Evolutionary conservation across 2,329 filamentous ascomycete genomes (phyloP), one percentile per base, ranked within the genome.

Genomic region (Fusarium solani-melongenae): DNA sequence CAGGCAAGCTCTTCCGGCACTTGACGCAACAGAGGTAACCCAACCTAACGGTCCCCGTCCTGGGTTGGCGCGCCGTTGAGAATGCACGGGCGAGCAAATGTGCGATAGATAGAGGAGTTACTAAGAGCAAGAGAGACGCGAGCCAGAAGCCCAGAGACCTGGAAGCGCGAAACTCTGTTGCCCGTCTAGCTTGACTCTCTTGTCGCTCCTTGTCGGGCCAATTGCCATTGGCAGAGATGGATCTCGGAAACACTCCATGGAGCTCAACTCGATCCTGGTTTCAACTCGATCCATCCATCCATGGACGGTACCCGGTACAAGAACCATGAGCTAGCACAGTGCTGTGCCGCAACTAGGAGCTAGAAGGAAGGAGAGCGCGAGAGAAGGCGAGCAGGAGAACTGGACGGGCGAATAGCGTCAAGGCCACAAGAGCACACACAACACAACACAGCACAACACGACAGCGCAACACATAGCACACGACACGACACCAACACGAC

Each of bases 141-240:
- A 36, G 11, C 22, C 33, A 63, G 31, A 44, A 44, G 66, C 53
- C 70, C 69, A 66, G 67, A 56, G 62, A 69, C 56, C 61, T 68
- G 60, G 70, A 71, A 69, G 73, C 60, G 71, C 70, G 61, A 76
- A 76, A 77, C 74, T 69, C 64, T 74, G 74, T 72, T 73, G 62
- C 70, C 46, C 59, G 27, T 64, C 61, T 36, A 59, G 55, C 31
- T 29, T 61, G 61, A 17, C 56, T 60, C 46, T 73, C 17, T 73
- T 73, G 59, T 73, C 53, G 72, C 62, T 46, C 62, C 49, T 59
- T 57, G 51, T 66, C 29, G 9, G 20, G 17, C 53, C 41, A 20
- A 44, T 51, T 62, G 53, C 70, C 60, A 73, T 74, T 74, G 71
- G 71, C 51, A 51, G 60, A 65, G 15, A 33, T 31, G 29, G 57